Evolutionary conservation across 306 rosid species (phyloP).

Genomic region (Fragaria vesca): DNA sequence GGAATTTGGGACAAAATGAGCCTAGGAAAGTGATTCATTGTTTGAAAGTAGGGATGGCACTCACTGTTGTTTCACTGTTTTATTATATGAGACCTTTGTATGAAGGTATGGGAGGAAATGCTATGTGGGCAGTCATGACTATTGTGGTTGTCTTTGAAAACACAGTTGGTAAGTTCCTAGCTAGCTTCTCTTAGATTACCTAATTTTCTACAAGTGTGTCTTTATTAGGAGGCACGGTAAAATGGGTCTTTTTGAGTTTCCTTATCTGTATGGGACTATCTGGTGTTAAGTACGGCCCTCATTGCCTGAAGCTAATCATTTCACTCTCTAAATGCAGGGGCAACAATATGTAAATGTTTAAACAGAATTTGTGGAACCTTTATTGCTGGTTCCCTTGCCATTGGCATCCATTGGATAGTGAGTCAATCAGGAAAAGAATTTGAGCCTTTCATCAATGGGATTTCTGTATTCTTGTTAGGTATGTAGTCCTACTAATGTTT

Average conservation of each 20-base stretch:
- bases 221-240: not conserved
- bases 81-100: slow-evolving; percentile 80
- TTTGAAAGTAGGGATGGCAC: slow-evolving; percentile 78
- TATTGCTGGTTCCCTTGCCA: slow-evolving; percentile 66
- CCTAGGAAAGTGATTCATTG: slow-evolving; percentile 77
- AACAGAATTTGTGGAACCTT: slow-evolving; percentile 73
- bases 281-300: not conserved
- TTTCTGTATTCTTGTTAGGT: slow-evolving; percentile 76
- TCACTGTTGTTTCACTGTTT: slow-evolving; percentile 63
- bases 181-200: not conserved
- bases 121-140: slow-evolving; percentile 89
- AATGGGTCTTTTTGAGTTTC: not conserved
- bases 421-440: slow-evolving; percentile 50
- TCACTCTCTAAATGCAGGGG: slow-evolving; percentile 49
- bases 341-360: slow-evolving; percentile 56
- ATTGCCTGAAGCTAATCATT: not conserved
- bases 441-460: slow-evolving; percentile 58
- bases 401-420: slow-evolving; percentile 76
- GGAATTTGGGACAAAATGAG: slow-evolving; percentile 71
- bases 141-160: slow-evolving; percentile 72
- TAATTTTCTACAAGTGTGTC: not conserved
- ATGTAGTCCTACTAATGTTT: not conserved
- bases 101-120: slow-evolving; percentile 70
- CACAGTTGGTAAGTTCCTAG: slow-evolving; percentile 51
- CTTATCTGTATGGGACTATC: not conserved